Base-by-base conservation (phyloP, 2,329 filamentous ascomycete genomes). In the Fusarium miscanthi region DNA sequence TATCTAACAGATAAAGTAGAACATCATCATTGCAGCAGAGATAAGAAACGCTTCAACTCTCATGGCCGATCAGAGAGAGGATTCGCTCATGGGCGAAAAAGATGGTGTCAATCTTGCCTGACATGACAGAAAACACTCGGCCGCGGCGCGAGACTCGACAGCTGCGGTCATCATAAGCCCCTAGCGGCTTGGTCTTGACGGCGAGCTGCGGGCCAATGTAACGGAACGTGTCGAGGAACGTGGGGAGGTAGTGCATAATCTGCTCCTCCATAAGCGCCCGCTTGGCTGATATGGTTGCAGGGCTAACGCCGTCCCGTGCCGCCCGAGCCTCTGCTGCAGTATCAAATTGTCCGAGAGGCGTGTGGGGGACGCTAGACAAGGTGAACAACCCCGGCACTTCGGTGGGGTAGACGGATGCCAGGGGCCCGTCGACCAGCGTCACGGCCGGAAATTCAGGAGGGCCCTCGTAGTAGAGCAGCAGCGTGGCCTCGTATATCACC, bases 21-120 rank as follows among this genome's bases (percentile, higher is more conserved):
- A 46, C n/a, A 9, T 4, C 6, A 46, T 6, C 21, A 6, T 30
- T n/a, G 27, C 25, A 7, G n/a, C 25, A 30, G 19, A 46, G 43
- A 46, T 46, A 46, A 30, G 19, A 10, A 10, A 46, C 21, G 3
- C 25, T 14, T 46, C 25, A 46, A 46, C 19, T 46, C 4, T 11
- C 43, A 33, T 40, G 38, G 11, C 33, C 37, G 10, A 48, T 46
- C 11, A 61, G 14, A 3, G 49, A 43, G 14, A 61, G 48, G 13
- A 61, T 61, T 9, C 31, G 25, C 31, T 61, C 59, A 8, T 53
- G 51, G 19, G 59, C 59, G 19, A 56, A 56, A 25, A 61, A 61
- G 27, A 56, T 61, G 25, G 59, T 56, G 59, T 61, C 59, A n/a
- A 61, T 61, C 33, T 61, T 61, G 25, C 59, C 59, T 19, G 59